Evolutionary conservation across 2,329 filamentous ascomycete species (phyloP), one percentile per base, ranked within the genome.

Genomic region (Colletotrichum sp.): DNA sequence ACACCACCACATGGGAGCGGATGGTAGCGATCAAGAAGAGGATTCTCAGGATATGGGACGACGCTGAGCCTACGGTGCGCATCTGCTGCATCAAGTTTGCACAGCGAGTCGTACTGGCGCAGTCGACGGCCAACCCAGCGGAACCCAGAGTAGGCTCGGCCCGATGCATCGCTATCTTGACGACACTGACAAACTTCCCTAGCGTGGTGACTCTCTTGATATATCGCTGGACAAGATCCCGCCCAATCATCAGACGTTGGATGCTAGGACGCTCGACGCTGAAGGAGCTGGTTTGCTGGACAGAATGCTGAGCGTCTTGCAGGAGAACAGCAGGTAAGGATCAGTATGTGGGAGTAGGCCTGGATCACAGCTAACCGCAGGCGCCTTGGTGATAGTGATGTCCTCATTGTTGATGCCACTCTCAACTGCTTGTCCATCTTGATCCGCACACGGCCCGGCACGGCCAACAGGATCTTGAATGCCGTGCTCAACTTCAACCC

Each of bases 51-150:
- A 92, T 97, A 81, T 98, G 98, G 96, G 96, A 98, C 80, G 91
- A 89, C 59, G 93, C 95, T 21, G 87, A 92, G 16, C 90, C 93
- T 15, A 94, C 95, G 4, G 92, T 99, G 78, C 93, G 93, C 80
- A 93, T 99, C 84, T 98, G 96, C 88, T 99, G 97, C 87, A 94
- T 99, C 89, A 99, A 99, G 85, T 99, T 99, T 84, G 94, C 95
- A 49, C 96, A 99, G 87, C 93, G 95, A 78, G 95, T 99, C 60
- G 94, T 99, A 60, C 91, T 98, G 79, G 95, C 96, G 21, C 96
- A 99, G 85, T 98, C 95, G 13, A 93, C 93, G n/a, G 95, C 95
- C 63, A 87, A 93, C 75, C 94, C 95, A 79, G 89, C 92, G 72
- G 96, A 99, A 82, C 94, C 95, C 79, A 93, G 95, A 88, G 95